Conservation (phyloP, 192 early-diverging fungal genomes). For the Lobosporangium transversale region DNA sequence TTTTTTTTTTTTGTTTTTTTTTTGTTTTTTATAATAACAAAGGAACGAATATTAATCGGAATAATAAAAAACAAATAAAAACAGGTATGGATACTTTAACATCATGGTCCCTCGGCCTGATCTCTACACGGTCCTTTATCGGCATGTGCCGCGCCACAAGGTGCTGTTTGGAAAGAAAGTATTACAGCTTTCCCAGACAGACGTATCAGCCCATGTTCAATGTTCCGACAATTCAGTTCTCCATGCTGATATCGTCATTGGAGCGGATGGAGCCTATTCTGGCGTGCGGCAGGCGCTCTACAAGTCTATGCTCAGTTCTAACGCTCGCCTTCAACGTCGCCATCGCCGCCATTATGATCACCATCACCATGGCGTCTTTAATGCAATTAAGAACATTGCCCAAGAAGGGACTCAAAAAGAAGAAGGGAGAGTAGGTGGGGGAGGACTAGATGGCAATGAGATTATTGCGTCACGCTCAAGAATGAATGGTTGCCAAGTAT, state of each 20-base stretch:
- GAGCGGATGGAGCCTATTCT: slow-evolving; percentile 48
- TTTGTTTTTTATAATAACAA: too few relatives aligned
- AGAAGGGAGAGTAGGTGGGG: background rate
- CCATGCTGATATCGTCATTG: slow-evolving; percentile 45
- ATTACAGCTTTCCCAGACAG: slow-evolving; percentile 9
- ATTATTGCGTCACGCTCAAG: too few relatives aligned
- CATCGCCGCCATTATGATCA: too few relatives aligned
- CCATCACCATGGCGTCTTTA: too few relatives aligned
- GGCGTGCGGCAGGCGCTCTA: slow-evolving; percentile 31
- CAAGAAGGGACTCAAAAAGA: too few relatives aligned
- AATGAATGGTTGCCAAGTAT: too few relatives aligned
- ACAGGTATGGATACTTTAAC: slow-evolving; percentile 28
- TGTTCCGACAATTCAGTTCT: slow-evolving; percentile 32
- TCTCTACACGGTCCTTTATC: slow-evolving; percentile 5
- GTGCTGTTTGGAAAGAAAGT: slow-evolving; percentile 34
- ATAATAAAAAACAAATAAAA: too few relatives aligned
- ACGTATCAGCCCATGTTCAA: slow-evolving; percentile 15
- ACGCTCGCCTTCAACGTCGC: too few relatives aligned
- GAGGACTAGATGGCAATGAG: background rate
- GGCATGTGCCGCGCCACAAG: slow-evolving; percentile 21
- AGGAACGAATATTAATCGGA: too few relatives aligned
- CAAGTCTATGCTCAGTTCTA: background rate
- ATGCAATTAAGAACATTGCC: background rate
- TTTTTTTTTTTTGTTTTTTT: background rate
- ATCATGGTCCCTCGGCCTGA: slow-evolving; percentile 25